Evolutionary conservation across 305 asterid genomes (phyloP), one percentile per base, ranked within the genome.

Genomic region (Fraxinus angustifolia): DNA sequence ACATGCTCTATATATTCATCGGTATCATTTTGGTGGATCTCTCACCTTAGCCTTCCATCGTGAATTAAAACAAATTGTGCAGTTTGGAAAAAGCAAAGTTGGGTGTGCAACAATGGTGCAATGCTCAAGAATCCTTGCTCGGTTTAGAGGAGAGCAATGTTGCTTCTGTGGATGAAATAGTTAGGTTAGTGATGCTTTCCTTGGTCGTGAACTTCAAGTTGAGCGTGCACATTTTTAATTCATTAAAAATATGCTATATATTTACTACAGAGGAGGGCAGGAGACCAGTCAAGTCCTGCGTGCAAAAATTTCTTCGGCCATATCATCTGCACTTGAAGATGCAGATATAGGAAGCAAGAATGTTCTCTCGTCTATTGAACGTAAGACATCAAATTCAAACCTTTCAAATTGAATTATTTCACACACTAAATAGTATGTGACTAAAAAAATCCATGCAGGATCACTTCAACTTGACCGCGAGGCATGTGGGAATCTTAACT

Each of bases 11-110:
- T 60, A 28, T 71, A 71, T 71, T 34, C 45, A 14, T 31, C 8
- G 14, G 76, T 71, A 71, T 71, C 26, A 71, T 7, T 34, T 8
- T n/a, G 12, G 28, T 71, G 16, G 28, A 70, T 70, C 34, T 6
- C 21, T 26, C 73, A 28, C 7, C 19, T 28, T 67, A 67, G 19
- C 36, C 36, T 26, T 34, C 48, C 38, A 30, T 71, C 76, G 6
- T 33, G 48, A 71, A 16, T n/a, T 71, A 34, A 34, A 71, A 71
- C 73, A 67, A 81, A 76, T 53, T 77, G 53, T 81, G 89, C 95
- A 96, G 99, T 82, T 79, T 93, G 94, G 92, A 91, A 82, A 92
- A 92, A 88, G 96, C 97, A 73, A 93, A 93, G 88, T 81, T 90
- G 87, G 97, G 98, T 48, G 91, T 94, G 36, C 90, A 90, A 82